Base-by-base conservation (phyloP, 495 filamentous ascomycete species). In the Hypoxylon rickii region DNA sequence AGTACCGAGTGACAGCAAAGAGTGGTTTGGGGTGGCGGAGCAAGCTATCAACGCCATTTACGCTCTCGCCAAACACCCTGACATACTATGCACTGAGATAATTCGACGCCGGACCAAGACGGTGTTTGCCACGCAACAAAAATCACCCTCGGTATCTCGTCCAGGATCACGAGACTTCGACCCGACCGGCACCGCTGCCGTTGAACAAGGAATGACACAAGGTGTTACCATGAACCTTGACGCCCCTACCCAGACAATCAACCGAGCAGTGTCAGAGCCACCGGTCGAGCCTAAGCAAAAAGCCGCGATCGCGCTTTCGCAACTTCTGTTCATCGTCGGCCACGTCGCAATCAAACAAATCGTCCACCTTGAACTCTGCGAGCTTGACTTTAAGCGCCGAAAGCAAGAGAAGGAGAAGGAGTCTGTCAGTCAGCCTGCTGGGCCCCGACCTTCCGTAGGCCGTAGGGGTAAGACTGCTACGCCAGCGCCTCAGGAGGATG, bases 301-400 rank as follows among this genome's bases (percentile, higher is more conserved):
- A 53, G 80, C 81, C 8, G 85, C 89, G 3, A 80, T 89, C 22
- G 87, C 83, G 1, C 78, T 99, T 0, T 94, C 93, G 0, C 95
- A 97, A 58, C 80, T 99, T 2, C 79, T 99, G 3, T 99, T 96
- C 71, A 86, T 96, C 44, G 93, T 98, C 44, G 94, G 93, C 3
- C 93, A 98, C 65, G 89, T 97, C 51, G 92, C 93, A 21, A 90
- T 98, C 73, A 98, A 98, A 70, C 94, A 99, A 64, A 99, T 97
- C 53, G 94, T 99, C n/a, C 95, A 99, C 70, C 79, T 99, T n/a
- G 94, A 99, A 59, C 80, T 97, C 1, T 92, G 90, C 71, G 94
- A 99, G 66, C 82, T 92, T 31, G 94, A 99, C 70, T 99, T 99
- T 73, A 99, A 99, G 73, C 84, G 92, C 19, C 81, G 92, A 48